These are phyloP conservation scores for Castanea sativa DNA, from an alignment of 306 rosid species.

Conservation along the genomic window DNA sequence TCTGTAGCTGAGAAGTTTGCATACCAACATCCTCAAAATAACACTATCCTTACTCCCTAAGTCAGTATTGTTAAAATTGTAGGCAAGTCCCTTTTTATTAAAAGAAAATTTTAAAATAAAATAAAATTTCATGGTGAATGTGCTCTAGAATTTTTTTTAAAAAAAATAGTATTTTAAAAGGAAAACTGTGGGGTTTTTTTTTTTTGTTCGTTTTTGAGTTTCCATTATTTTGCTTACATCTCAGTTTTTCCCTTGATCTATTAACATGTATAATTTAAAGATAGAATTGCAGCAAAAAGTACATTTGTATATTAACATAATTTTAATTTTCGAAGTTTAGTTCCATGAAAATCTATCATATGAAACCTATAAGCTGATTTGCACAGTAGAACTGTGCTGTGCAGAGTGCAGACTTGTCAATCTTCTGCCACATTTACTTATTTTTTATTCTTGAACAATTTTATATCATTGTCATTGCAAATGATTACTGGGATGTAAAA, in stretches of 20 bases:
- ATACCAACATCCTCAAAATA: not conserved
- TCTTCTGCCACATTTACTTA: not conserved
- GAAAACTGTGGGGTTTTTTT: no score
- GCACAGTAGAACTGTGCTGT: not conserved
- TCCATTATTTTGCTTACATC: no score
- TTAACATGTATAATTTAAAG: no score
- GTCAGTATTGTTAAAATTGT: not conserved
- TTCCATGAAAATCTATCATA: not conserved
- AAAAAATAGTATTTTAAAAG: no score
- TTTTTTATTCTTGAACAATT: not conserved
- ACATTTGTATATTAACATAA: no score
- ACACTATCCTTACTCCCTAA: not conserved
- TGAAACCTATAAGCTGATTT: not conserved
- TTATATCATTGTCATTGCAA: not conserved
- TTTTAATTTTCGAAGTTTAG: not conserved
- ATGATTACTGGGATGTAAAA: not conserved
- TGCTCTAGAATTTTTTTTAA: not conserved
- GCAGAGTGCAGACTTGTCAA: not conserved
- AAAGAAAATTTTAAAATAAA: not conserved
- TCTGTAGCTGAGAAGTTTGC: not conserved
- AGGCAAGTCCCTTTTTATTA: not conserved
- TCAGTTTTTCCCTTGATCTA: no score
- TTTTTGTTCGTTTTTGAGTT: no score
- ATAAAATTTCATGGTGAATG: not conserved
- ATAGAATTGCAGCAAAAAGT: no score